Conservation (phyloP, 2,329 filamentous ascomycete genomes). For the Elsinoe ampelina region DNA sequence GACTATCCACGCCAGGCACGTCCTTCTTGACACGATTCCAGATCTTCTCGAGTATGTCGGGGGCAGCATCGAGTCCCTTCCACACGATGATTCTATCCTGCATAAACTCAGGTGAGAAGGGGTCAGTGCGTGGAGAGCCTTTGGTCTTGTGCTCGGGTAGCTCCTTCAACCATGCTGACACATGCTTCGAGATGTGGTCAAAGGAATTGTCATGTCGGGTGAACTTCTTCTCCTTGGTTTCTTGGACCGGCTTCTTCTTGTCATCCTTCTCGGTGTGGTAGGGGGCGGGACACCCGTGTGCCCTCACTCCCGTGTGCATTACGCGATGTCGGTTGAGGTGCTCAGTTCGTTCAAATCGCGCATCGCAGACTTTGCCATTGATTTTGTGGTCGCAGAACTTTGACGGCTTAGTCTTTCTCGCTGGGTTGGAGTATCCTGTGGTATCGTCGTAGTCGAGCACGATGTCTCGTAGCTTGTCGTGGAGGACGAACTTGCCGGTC, state of each 20-base stretch:
- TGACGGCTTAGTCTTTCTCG: neutral
- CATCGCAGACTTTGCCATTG: neutral
- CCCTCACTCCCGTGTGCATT: neutral
- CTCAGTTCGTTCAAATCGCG: neutral
- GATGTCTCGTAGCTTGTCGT: neutral
- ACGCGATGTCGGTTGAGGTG: neutral
- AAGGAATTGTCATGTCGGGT: neutral
- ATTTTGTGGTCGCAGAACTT: neutral
- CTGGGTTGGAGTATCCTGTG: neutral
- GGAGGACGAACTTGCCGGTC: neutral
- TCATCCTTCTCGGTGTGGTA: too few species aligned
- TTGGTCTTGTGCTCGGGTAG: neutral
- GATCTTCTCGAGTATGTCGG: neutral
- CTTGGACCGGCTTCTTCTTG: too few species aligned
- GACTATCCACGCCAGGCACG: neutral
- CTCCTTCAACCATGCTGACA: neutral
- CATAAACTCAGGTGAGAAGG: neutral
- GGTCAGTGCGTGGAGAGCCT: neutral
- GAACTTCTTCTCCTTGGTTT: neutral
- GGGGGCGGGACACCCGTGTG: neutral
- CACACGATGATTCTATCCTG: neutral
- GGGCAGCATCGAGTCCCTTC: neutral
- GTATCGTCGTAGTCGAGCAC: neutral
- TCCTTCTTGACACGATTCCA: neutral
- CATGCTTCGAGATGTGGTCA: constrained; percentile 3